Base-by-base conservation (phyloP, 805 yeast species). In the Saturnispora zaruensis region DNA sequence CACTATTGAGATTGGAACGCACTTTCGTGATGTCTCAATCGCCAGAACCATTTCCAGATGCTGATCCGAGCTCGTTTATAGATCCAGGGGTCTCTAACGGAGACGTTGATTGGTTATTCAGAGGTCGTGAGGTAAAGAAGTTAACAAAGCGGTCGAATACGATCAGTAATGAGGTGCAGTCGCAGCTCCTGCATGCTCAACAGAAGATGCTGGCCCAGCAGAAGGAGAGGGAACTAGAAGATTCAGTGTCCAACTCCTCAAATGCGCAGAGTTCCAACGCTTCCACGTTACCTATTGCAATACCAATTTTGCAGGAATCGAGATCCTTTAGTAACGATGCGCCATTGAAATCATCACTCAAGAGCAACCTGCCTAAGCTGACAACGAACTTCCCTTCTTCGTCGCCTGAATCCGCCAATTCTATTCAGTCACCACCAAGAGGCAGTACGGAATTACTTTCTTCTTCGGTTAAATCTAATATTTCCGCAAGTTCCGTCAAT, bases 41-140 rank as follows among this genome's bases (percentile, higher is more conserved):
- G n/a, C 44, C 44, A n/a, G 50, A 48, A 30, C 16, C 42, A 24
- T 42, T 48, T 41, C 46, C 46, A 20, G 46, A 36, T 6, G 36
- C 46, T 1, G 50, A 48, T 23, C 13, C 45, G 44, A 54, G 34
- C 16, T 24, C 30, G 11, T 60, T 62, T 28, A 59, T 60, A 30
- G 66, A 62, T 34, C 65, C 68, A 2, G 85, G 86, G 4, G 86
- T 81, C 2, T 69, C 83, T 46, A 81, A 82, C 58, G 83, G 86
- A 41, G 91, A 85, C 57, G 89, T 86, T 11, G 95, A 85, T 60
- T 86, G 95, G 95, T 69, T 86, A 25, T 85, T 85, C 61, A 72
- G 88, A 58, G 90, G 90, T n/a, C 82, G 82, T 61, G 80, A 82
- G 38, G 72, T 65, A 32, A 79, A 77, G 66, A 79, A 76, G 54